Base-by-base conservation (phyloP, 345 rosid genomes). In the Rubroshorea leprosula region DNA sequence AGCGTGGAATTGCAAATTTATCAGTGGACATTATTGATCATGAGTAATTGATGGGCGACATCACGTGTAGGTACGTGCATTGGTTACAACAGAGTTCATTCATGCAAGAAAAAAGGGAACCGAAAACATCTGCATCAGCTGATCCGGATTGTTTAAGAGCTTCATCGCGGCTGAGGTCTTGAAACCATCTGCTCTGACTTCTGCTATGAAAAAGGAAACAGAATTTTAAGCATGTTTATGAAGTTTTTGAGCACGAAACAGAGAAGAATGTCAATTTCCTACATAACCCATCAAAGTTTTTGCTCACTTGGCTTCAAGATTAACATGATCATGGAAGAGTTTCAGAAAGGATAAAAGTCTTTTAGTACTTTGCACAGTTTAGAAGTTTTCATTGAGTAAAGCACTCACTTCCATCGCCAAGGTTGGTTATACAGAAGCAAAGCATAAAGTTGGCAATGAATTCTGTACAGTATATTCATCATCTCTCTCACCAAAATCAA, bases 111-210 rank as follows among this genome's bases (percentile, higher is more conserved):
- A 1, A 27, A 26, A 6, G 19, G 6, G 1, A 27, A 1, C 19
- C 13, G 44, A 62, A 5, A 0, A 52, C 24, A 60, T 49, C 35
- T 12, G 22, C 66, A 55, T 29, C 45, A n/a, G 18, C 51, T 23
- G 18, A 25, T n/a, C 55, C 46, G 11, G 51, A 21, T 24, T 6
- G 53, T 31, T 31, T 24, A 43, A 19, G 6, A 51, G 45, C 52
- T 69, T 69, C 67, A 55, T 29, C 64, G 58, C 46, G 21, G 77
- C 22, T 58, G 78, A 18, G 15, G 55, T 70, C 77, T 76, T 23
- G 95, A 82, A 61, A 74, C 78, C 91, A 87, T 84, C 54, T 80
- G 74, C 68, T 84, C 86, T 0, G 82, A 70, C 57, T 69, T 81
- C 88, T 80, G 83, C 59, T 57, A 67, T 54, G 45, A 54, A 26